Evolutionary conservation across 805 yeast genomes (phyloP), one percentile per base, ranked within the genome.

Genomic region (Teunomyces kruisii): DNA sequence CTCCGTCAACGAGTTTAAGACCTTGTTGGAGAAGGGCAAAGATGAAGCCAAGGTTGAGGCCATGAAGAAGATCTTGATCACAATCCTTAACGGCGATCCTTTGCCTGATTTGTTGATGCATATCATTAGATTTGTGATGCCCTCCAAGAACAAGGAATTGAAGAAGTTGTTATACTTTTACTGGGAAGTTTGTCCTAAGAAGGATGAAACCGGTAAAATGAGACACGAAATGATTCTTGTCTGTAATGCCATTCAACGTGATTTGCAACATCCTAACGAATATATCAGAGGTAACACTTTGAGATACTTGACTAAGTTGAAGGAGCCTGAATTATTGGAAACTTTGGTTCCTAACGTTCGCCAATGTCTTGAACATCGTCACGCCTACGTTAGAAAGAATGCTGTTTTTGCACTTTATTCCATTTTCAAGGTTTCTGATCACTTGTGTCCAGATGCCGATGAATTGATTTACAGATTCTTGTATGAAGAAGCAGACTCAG

Each of bases 171-270:
- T 95, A 52, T 94, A 92, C 61, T 88, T 89, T 59, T 94, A 94
- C 74, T 94, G 98, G 98, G 99, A 94, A 68, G 88, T 92, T 45
- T 95, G 96, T 62, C 95, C 96, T 45, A 95, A 95, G 69, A 74
- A 86, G 53, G 96, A 89, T 56, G 74, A 77, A 30, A 86, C 86
- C 43, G 98, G 98, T 3, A 89, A 88, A 65, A 80, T 95, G 76
- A 88, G 88, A 70, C 98, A 92, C 66, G 99, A 94, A 72, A 94
- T 94, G 98, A 92, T 95, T 68, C 80, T 94, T 52, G 98, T 92
- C 41, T 94, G 98, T 74, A 95, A 95, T 66, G 97, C 98, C 43
- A 89, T 94, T 59, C 96, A 94, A 68, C 91, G 90, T 67, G 99
- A 94, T 65, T 79, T 94, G 57, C 97, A 91, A 70, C 99, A 95